Evolutionary conservation across 495 filamentous ascomycete genomes (phyloP), one percentile per base, ranked within the genome.

Genomic region (Talaromyces ruber): DNA sequence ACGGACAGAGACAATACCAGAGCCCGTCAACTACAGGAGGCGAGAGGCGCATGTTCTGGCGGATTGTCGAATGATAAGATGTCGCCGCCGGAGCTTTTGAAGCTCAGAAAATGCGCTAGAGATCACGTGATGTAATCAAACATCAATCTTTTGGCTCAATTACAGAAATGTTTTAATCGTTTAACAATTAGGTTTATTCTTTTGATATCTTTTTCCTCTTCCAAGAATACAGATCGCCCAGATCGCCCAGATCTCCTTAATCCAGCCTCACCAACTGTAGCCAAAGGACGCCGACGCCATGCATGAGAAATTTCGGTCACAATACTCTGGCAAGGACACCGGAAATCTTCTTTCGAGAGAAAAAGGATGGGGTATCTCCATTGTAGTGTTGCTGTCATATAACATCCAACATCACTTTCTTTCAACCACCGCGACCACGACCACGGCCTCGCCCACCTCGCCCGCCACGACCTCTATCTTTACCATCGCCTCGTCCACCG

Each of bases 1-100:
- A 84, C 37, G 85, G 87, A 72, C 86, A 87, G 28, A 90, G 74
- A 72, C 81, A 86, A 66, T 83, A 81, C 86, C 84, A 88, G 51
- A 89, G 76, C 60, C 83, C 86, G 70, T 88, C 85, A 45, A 86
- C 63, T 30, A 79, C 69, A 32, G 84, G 66, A 63, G 77, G 59
- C 18, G 26, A 47, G 6, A 37, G 43, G 37, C 59, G 24, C 59
- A 60, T 60, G 6, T 45, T 28, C 22, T 43, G 21, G 3, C 21
- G 32, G 32, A 26, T 30, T 26, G 11, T 22, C 8, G 28, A 50
- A 55, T 16, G 11, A n/a, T 14, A 9, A n/a, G 22, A 3, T 21
- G 26, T 32, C 16, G 54, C 54, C 18, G 6, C 11, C 16, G 51
- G 9, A 54, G 26, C n/a, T 6, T 24, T 21, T 47, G n/a, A 21